Percentiles rank a stretch among this genome's conserved stretches.
phyloP scores from a whole-genome alignment of 805 yeast genomes.

The Candida maris region DNA sequence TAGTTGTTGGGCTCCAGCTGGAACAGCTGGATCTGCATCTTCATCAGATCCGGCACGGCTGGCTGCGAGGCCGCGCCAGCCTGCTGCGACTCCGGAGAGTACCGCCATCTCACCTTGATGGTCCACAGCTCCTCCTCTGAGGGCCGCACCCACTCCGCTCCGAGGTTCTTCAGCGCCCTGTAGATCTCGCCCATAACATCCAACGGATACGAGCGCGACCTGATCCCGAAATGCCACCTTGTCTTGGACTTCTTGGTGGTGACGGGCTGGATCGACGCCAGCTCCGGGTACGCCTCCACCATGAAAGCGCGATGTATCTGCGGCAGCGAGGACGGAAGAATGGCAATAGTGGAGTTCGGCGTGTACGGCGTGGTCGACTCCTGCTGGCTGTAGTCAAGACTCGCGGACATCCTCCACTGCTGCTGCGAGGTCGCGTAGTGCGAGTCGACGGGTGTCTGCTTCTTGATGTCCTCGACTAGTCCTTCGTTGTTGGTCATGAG shows the following conservation, averaged over 20 bases:
- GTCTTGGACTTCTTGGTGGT: constrained; percentile 82
- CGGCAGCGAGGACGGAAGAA: constrained; percentile 89
- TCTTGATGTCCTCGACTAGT: constrained; percentile 63
- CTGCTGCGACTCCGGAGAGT: constrained; percentile 38
- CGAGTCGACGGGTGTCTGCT: constrained; percentile 11
- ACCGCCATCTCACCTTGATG: constrained; percentile 90
- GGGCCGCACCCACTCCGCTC: constrained; percentile 97
- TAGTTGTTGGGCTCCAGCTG: constrained; percentile 95
- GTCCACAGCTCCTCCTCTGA: constrained; percentile 96
- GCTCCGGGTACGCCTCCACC: constrained; percentile 42
- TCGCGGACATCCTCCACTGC: constrained; percentile 31
- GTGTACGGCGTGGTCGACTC: constrained; percentile 38
- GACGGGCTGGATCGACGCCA: constrained; percentile 40
- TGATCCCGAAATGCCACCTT: constrained; percentile 97
- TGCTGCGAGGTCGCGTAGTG: constrained; percentile 10
- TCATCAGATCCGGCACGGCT: constrained; percentile 73
- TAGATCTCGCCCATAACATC: constrained; percentile 99
- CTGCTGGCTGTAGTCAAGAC: constrained; percentile 24
- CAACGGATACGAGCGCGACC: constrained; percentile 92
- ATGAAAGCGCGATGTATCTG: constrained; percentile 91
- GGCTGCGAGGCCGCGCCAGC: constrained; percentile 17
- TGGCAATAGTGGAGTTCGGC: constrained; percentile 82
- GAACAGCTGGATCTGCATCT: constrained; percentile 94
- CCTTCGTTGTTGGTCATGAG: constrained; percentile 76
- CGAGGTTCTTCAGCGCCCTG: constrained; percentile 85